Conservation (phyloP, 1,139 yeast species). For the Zygotorulaspora mrakii region DNA sequence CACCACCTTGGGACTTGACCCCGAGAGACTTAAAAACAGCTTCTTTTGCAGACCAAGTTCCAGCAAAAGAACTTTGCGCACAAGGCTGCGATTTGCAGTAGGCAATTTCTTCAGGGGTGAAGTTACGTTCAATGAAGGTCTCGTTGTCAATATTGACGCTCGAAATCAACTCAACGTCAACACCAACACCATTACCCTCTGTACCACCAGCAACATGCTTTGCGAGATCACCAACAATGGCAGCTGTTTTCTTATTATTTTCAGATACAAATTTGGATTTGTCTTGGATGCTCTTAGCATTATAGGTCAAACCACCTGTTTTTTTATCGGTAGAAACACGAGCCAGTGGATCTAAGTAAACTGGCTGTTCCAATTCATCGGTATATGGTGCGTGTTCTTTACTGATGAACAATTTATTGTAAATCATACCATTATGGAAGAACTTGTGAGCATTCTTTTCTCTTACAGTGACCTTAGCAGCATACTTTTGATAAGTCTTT, state of each 20-base stretch:
- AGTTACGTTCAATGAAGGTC: conserved; percentile 88
- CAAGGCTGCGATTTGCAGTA: conserved; percentile 73
- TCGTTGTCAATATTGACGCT: conserved; percentile 79
- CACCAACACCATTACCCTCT: conserved; percentile 78
- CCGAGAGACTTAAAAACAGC: conserved; percentile 96
- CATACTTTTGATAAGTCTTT: conserved; percentile 65
- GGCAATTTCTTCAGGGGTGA: conserved; percentile 71
- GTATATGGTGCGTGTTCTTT: conserved; percentile 91
- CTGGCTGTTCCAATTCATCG: conserved; percentile 80
- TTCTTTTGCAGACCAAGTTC: conserved; percentile 99
- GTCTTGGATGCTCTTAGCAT: conserved; percentile 37
- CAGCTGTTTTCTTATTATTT: conserved; percentile 25
- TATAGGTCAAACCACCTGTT: conserved; percentile 51
- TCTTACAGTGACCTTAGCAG: conserved; percentile 68
- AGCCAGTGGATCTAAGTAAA: conserved; percentile 94
- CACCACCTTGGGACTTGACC: conserved; percentile 87
- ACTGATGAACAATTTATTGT: conserved; percentile 87
- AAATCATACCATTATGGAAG: conserved; percentile 92
- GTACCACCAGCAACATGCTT: conserved; percentile 47
- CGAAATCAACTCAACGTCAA: conserved; percentile 86
- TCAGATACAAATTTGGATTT: conserved; percentile 26
- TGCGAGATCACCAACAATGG: conserved; percentile 32
- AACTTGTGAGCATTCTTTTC: conserved; percentile 90
- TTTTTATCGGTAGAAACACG: conserved; percentile 60
- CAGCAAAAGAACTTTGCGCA: conserved; percentile 90